These are phyloP conservation scores for Penicillium waksmanii DNA, from an alignment of 495 filamentous ascomycete species.

Conservation along the genomic window DNA sequence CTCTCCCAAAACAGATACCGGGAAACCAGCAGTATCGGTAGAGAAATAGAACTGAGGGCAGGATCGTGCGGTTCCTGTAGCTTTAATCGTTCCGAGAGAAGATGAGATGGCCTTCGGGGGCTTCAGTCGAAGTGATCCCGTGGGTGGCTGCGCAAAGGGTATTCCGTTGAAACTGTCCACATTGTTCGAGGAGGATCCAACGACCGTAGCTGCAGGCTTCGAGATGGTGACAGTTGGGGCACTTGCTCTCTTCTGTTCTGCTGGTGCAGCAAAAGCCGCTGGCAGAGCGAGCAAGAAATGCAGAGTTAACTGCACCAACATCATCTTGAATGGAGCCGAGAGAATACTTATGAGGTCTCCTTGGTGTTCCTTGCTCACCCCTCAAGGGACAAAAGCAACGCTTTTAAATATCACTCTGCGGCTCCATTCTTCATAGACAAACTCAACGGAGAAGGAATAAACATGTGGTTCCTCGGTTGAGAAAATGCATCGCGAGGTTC, in stretches of 20 bases:
- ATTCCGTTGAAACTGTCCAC: constrained; percentile 64
- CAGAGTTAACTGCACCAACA: background rate
- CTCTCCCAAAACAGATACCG: constrained; percentile 50
- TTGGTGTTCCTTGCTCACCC: background rate
- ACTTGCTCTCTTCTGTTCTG: constrained; percentile 24
- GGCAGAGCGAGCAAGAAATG: constrained; percentile 9
- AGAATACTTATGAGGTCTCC: background rate
- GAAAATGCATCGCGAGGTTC: background rate
- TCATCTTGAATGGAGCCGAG: background rate
- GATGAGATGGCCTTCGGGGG: constrained; percentile 57
- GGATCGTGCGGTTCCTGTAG: constrained; percentile 48
- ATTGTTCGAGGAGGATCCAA: constrained; percentile 42
- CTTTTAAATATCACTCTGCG: background rate
- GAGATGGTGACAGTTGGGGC: constrained; percentile 49
- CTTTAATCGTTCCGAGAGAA: constrained; percentile 54
- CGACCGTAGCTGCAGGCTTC: constrained; percentile 50
- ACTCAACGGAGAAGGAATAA: background rate
- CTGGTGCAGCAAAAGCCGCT: constrained; percentile 19
- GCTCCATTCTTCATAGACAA: background rate
- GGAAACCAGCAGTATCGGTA: constrained; percentile 41
- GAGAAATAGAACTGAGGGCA: constrained; percentile 58
- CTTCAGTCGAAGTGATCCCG: constrained; percentile 60
- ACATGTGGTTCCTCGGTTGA: constrained; percentile 18
- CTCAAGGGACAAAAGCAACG: background rate
- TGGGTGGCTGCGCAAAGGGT: constrained; percentile 66